phyloP scores from a whole-genome alignment of 2,329 filamentous ascomycete species.

The Penicillium decumbens region DNA sequence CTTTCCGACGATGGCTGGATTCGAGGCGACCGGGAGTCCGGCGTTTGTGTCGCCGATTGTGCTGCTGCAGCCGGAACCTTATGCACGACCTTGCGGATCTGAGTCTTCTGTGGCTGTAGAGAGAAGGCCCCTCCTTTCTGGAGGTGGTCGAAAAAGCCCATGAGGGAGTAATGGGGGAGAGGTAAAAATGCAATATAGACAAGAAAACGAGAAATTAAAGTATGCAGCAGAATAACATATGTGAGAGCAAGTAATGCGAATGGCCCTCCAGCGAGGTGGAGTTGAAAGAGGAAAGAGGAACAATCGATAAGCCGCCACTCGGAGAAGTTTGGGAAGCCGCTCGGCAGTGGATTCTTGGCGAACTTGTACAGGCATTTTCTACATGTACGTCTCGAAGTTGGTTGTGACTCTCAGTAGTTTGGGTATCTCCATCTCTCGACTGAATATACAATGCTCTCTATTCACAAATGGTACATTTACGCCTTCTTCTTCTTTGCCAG shows the following conservation, averaged over 20 bases:
- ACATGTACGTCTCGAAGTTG: not conserved
- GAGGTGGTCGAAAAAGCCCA: constrained; percentile 46
- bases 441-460: constrained; percentile 2
- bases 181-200: constrained; percentile 13
- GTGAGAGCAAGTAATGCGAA: not conserved
- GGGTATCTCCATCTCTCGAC: not conserved
- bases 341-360: constrained; percentile 3
- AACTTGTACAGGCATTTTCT: not conserved
- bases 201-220: constrained; percentile 6
- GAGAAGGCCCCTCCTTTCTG: constrained; percentile 43
- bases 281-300: constrained; percentile 10
- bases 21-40: constrained; percentile 19
- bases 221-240: constrained; percentile 13
- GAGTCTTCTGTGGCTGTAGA: constrained; percentile 40
- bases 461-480: constrained; percentile 22
- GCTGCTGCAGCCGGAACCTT: constrained; percentile 30
- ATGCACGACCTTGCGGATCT: constrained; percentile 43
- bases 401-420: not conserved
- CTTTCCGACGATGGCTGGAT: constrained; percentile 19
- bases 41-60: constrained; percentile 26
- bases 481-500: constrained; percentile 69
- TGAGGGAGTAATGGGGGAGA: constrained; percentile 19
- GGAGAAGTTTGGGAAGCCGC: constrained; percentile 13
- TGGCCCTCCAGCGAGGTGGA: not conserved
- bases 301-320: constrained; percentile 23